phyloP scores from a whole-genome alignment of 1,284 basidiomycete species.

The Pseudozyma pruni region DNA sequence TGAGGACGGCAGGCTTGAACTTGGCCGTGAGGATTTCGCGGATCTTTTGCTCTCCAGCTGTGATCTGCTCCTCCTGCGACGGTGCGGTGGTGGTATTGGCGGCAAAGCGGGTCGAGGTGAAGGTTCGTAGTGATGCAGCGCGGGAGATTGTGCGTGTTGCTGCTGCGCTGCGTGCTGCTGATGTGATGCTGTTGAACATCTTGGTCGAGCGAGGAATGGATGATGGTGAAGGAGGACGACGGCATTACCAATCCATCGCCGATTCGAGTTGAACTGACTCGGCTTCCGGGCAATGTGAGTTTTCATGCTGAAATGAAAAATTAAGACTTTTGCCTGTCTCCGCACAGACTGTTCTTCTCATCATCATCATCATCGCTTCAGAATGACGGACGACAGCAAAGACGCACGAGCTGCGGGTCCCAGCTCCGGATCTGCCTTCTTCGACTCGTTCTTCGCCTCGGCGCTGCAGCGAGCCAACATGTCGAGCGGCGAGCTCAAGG shows the following conservation, averaged over 20 bases:
- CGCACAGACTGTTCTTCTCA: conserved; percentile 15
- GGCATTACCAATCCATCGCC: conserved; percentile 7
- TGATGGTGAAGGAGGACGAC: neutral
- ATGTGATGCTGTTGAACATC: conserved; percentile 11
- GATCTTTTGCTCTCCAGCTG: conserved; percentile 70
- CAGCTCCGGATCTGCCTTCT: conserved; percentile 33
- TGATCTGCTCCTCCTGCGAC: conserved; percentile 1
- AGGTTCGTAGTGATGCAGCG: neutral
- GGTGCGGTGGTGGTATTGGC: neutral
- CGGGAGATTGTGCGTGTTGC: neutral
- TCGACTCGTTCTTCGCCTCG: conserved; percentile 47
- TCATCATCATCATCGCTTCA: conserved; percentile 4
- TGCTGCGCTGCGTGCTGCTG: neutral
- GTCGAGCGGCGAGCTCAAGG: conserved; percentile 32
- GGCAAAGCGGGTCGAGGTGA: neutral
- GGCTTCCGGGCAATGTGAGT: neutral
- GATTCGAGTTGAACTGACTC: neutral
- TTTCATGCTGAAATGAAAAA: neutral
- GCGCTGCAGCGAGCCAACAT: conserved; percentile 47
- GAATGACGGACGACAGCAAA: conserved; percentile 5
- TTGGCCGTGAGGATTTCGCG: conserved; percentile 77
- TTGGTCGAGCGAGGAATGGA: neutral
- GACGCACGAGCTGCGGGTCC: no score
- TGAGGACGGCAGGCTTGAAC: conserved; percentile 74
- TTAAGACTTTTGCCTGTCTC: conserved; percentile 12